Base-by-base conservation (phyloP, 352 stramenopile species). In the Saprolegnia diclina region DNA sequence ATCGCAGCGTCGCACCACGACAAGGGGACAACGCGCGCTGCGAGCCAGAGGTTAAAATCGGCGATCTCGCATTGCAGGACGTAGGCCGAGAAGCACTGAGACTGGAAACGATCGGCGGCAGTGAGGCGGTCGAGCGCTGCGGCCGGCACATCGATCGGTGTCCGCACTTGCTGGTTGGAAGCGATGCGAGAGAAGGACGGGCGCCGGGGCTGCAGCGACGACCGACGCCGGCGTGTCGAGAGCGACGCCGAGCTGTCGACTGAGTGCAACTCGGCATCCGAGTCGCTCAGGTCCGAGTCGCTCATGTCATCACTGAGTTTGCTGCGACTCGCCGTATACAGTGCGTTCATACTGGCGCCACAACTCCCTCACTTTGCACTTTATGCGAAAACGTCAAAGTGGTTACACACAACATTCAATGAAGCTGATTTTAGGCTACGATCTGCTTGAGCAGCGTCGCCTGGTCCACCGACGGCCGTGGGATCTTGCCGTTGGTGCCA, bases 401-500 rank as follows among this genome's bases (percentile, higher is more conserved):
- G 14, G 14, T 45, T 45, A 14, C 38, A 14, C 7, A 7, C 7
- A 45, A 59, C 52, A 59, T 59, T 40, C 6, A 59, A 19, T 45
- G 46, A 45, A 16, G 14, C 7, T 14, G 38, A 45, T n/a, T 45
- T 45, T 45, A 45, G 38, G 38, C 38, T 7, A 45, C 38, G 38
- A 45, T 65, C 57, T 29, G 18, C 21, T 37, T 52, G n/a, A n/a
- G n/a, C n/a, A 54, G 24, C n/a, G 46, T 5, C 46, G 2, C 46
- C 5, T 54, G 46, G 46, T 54, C 46, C 14, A 67, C 57, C 6
- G 14, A 16, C 16, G 62, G 62, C 6, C 62, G 62, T 4, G 62
- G 62, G 19, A 67, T 67, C 16, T 26, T 26, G 50, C 57, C 29
- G 50, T 67, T 59, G 40, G 16, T 67, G 21, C 40, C 62, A 19